Evolutionary conservation across 2,329 filamentous ascomycete species (phyloP).

Genomic region (Clonostachys sp.): DNA sequence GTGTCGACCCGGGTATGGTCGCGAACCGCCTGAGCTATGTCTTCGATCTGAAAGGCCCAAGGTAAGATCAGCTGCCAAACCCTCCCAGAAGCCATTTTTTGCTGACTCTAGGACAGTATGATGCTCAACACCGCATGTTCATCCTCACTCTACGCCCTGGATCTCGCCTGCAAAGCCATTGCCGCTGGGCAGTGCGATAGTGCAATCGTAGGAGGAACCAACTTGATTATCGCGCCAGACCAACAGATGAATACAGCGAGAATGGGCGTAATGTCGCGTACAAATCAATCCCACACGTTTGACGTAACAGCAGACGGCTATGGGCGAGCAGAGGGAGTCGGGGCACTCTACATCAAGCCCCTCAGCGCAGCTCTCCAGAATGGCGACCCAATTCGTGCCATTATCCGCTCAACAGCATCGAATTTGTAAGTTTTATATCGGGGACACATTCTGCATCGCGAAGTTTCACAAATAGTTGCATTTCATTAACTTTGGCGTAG

Average conservation of each 20-base stretch:
- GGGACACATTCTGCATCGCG: background rate
- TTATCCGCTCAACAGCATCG: conserved; percentile 41
- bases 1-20: conserved; percentile 1
- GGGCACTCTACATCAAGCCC: conserved; percentile 47
- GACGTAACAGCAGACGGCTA: conserved; percentile 49
- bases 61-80: background rate
- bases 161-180: conserved; percentile 27
- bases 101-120: conserved; percentile 23
- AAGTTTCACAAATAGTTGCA: too few relatives aligned
- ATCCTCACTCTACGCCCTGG: conserved; percentile 34
- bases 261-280: conserved; percentile 17
- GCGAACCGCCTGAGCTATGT: conserved; percentile 5
- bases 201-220: conserved; percentile 22
- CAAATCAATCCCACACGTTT: conserved; percentile 35
- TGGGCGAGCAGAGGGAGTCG: conserved; percentile 52
- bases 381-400: conserved; percentile 42
- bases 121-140: conserved; percentile 42
- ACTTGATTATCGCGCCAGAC: conserved; percentile 16
- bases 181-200: conserved; percentile 20
- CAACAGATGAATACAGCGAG: conserved; percentile 14
- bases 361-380: conserved; percentile 45
- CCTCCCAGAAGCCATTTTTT: too few relatives aligned
- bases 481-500: conserved; percentile 2
- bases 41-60: conserved; percentile 5
- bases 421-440: conserved; percentile 36